These are phyloP conservation scores for Daldinia childiae DNA, from an alignment of 495 filamentous ascomycete genomes.

Conservation along the genomic window DNA sequence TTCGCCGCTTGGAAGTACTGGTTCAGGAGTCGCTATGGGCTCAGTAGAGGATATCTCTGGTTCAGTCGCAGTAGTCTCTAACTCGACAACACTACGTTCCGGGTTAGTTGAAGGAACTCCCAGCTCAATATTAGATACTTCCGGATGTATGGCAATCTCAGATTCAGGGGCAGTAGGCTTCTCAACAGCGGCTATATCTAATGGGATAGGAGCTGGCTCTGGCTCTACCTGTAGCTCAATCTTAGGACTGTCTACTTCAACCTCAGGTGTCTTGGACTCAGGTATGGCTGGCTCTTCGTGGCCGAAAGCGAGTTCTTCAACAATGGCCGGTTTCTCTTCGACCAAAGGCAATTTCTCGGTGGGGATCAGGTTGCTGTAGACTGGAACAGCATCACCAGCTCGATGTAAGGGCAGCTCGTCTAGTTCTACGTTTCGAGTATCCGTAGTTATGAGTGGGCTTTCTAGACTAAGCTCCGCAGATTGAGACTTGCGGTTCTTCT, in stretches of 20 bases:
- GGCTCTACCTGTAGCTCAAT: not conserved
- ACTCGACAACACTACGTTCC: not conserved
- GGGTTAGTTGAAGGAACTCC: constrained; percentile 3
- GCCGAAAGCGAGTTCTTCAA: constrained; percentile 1
- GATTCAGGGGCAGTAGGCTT: not conserved
- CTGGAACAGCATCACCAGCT: not conserved
- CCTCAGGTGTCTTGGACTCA: not conserved
- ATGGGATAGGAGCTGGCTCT: not conserved
- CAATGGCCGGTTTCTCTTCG: not conserved
- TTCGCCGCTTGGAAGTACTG: not conserved
- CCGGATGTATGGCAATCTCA: not conserved
- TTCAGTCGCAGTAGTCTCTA: not conserved
- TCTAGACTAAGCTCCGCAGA: constrained; percentile 8
- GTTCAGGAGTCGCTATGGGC: not conserved
- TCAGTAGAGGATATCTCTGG: not conserved
- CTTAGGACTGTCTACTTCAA: not conserved
- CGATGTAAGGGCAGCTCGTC: constrained; percentile 1
- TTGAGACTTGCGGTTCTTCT: constrained; percentile 28
- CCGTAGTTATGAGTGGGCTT: not conserved
- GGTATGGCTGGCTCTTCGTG: not conserved
- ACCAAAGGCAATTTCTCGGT: not conserved
- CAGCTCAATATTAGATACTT: not conserved
- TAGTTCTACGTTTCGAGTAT: not conserved
- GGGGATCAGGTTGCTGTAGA: not conserved
- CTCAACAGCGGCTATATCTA: constrained; percentile 1